A percentile compares a stretch with the other conserved stretches of the same genome.
These are phyloP conservation scores for Helichrysum umbraculigerum DNA, from an alignment of 129 eudicot species.

Conservation along the genomic window DNA sequence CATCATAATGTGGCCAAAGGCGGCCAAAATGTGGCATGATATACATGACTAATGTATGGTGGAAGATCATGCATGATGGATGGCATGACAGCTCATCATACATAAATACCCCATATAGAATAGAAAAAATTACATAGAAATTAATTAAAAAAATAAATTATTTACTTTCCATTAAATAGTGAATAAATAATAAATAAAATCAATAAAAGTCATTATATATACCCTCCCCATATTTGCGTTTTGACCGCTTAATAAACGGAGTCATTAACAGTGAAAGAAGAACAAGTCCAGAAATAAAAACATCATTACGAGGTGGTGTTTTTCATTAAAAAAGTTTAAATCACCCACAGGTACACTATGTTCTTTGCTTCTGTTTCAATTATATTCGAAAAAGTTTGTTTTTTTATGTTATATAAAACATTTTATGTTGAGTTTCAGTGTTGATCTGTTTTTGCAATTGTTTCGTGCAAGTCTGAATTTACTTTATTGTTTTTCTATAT, in stretches of 20 bases:
- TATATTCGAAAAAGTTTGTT: too few relatives aligned
- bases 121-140: neutral
- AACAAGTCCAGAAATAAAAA: conserved; percentile 19
- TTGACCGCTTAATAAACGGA: conserved; percentile 42
- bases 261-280: conserved; percentile 25
- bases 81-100: conserved; percentile 45
- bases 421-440: neutral
- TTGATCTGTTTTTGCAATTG: neutral
- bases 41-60: conserved; percentile 42
- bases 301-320: neutral
- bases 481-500: neutral
- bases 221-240: conserved; percentile 30
- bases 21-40: conserved; percentile 38
- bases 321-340: neutral
- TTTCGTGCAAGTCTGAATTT: neutral
- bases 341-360: conserved; percentile 33
- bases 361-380: neutral
- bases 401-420: too few relatives aligned
- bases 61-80: conserved; percentile 43
- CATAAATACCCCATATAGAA: conserved; percentile 11
- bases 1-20: neutral
- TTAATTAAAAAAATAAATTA: conserved; percentile 6
- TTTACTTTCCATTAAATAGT: conserved; percentile 30
- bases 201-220: conserved; percentile 32
- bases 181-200: neutral